Evolutionary conservation across 305 asterid species (phyloP).

Genomic region (Fraxinus albicans): DNA sequence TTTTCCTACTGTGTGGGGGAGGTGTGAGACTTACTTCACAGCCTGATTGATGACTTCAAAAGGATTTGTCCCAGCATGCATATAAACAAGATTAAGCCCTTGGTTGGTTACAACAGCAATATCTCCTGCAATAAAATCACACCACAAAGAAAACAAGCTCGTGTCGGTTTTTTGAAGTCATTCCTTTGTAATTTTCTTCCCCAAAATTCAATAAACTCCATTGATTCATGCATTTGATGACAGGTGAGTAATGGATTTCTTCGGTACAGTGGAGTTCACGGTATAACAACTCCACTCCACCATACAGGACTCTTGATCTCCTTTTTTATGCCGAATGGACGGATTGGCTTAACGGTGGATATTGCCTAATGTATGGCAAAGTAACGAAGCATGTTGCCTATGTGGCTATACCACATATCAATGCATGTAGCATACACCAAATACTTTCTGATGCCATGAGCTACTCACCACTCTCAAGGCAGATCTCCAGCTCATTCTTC

Average conservation of each 20-base stretch:
- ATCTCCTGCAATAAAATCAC: constrained; percentile 67
- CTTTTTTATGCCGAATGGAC: constrained; percentile 25
- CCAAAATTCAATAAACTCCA: constrained; percentile 26
- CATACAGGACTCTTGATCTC: constrained; percentile 15
- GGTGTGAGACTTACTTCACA: constrained; percentile 64
- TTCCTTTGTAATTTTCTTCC: constrained; percentile 28
- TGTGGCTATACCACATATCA: not conserved
- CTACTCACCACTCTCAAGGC: constrained; percentile 59
- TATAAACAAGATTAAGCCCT: constrained; percentile 81
- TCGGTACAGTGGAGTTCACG: constrained; percentile 25
- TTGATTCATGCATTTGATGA: constrained; percentile 26
- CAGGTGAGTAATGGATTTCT: constrained; percentile 14
- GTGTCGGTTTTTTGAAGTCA: constrained; percentile 25
- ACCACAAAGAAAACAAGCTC: constrained; percentile 31
- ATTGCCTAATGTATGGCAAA: constrained; percentile 31
- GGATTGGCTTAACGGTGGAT: constrained; percentile 10
- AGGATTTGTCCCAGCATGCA: constrained; percentile 92
- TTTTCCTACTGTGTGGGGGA: not conserved
- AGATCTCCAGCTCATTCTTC: constrained; percentile 46
- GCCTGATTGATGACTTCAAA: constrained; percentile 90
- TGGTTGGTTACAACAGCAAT: constrained; percentile 82
- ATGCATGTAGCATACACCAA: constrained; percentile 16
- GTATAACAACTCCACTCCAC: constrained; percentile 24
- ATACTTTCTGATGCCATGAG: constrained; percentile 19
- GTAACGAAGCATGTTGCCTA: not conserved